Conservation (phyloP, 371 early-diverging fungal species). For the Chytridium lagenaria region DNA sequence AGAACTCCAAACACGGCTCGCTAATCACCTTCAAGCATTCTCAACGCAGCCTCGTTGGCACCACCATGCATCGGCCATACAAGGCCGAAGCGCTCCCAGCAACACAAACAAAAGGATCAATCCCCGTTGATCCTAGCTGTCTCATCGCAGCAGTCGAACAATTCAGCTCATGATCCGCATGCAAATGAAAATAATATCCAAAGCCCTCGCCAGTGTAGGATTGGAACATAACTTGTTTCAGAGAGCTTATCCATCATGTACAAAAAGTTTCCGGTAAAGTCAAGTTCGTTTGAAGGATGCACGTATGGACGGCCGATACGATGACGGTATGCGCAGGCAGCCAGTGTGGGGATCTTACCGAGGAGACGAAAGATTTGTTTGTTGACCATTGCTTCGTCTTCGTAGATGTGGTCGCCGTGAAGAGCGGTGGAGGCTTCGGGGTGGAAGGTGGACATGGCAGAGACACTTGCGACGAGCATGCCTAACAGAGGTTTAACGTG, state of each 20-base stretch:
- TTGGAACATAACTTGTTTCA: conserved; percentile 64
- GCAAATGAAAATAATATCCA: conserved; percentile 73
- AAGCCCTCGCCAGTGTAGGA: conserved; percentile 60
- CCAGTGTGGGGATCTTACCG: conserved; percentile 55
- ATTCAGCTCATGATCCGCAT: conserved; percentile 64
- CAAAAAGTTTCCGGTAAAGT: conserved; percentile 67
- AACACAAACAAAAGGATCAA: conserved; percentile 62
- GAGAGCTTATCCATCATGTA: conserved; percentile 68
- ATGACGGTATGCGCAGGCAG: conserved; percentile 53
- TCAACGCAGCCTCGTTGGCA: conserved; percentile 61
- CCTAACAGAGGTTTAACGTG: conserved; percentile 5
- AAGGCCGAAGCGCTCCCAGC: conserved; percentile 55
- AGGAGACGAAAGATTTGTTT: conserved; percentile 70
- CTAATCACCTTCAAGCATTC: conserved; percentile 61
- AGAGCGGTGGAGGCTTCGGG: conserved; percentile 60
- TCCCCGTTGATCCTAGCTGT: conserved; percentile 64
- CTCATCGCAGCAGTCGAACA: conserved; percentile 74
- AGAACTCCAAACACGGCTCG: no score
- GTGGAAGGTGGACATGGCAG: conserved; percentile 67
- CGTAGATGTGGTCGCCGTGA: conserved; percentile 53
- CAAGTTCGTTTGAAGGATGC: conserved; percentile 57
- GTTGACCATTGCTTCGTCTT: conserved; percentile 54
- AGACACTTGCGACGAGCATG: conserved; percentile 35
- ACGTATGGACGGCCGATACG: conserved; percentile 65
- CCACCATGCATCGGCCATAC: conserved; percentile 62